A percentile compares a stretch with the other conserved stretches of the same genome.
phyloP scores from a whole-genome alignment of 805 yeast species.

The Lipomyces sp. region DNA sequence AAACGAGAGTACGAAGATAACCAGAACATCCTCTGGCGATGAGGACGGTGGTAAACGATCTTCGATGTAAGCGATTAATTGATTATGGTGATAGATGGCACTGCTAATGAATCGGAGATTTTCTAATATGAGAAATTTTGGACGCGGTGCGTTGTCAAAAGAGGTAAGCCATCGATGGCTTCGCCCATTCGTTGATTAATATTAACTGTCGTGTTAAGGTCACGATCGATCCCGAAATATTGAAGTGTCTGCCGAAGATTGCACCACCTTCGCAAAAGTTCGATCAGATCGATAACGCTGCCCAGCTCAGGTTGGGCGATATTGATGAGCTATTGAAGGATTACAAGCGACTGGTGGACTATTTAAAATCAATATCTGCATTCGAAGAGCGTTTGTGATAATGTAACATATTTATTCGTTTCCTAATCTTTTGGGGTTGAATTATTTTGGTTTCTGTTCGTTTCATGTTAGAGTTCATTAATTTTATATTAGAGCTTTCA shows the following conservation, averaged over 20 bases:
- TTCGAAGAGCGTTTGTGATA: slow-evolving; percentile 35
- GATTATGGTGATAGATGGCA: neutral
- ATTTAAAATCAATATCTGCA: slow-evolving; percentile 41
- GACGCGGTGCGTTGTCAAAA: slow-evolving; percentile 7
- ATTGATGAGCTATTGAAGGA: slow-evolving; percentile 46
- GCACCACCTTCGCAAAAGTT: slow-evolving; percentile 21
- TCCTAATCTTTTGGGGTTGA: neutral
- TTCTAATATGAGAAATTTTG: slow-evolving; percentile 25
- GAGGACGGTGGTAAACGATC: slow-evolving; percentile 3
- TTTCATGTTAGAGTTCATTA: too few species aligned
- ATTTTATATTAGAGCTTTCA: too few species aligned
- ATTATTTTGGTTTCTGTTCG: neutral
- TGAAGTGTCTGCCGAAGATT: slow-evolving; percentile 13
- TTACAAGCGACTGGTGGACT: slow-evolving; percentile 47
- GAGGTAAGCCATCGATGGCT: neutral
- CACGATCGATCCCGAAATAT: neutral
- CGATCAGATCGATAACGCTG: slow-evolving; percentile 38
- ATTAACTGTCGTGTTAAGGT: neutral
- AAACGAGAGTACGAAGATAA: slow-evolving; percentile 3
- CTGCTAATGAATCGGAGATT: slow-evolving; percentile 15
- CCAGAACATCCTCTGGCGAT: neutral
- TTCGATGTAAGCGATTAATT: neutral
- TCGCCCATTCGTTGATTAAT: neutral
- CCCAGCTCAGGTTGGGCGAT: slow-evolving; percentile 46
- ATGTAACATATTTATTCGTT: neutral